These are phyloP conservation scores for Colletotrichum abscissum DNA, from an alignment of 2,329 filamentous ascomycete genomes.

Conservation along the genomic window DNA sequence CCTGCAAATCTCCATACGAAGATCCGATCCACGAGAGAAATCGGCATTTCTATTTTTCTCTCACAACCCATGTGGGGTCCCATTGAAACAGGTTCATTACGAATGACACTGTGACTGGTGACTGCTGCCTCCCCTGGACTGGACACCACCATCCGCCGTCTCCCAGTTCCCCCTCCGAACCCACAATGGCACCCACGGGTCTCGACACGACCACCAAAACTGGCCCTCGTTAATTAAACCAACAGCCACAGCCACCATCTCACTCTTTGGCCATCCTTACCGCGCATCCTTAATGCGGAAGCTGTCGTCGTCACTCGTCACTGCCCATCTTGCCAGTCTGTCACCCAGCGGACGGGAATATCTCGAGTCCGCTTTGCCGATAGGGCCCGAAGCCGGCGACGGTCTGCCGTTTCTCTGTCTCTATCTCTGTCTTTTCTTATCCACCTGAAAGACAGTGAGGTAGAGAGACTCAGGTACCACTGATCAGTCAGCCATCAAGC, in stretches of 20 bases:
- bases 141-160: neutral
- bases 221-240: slow-evolving; percentile 23
- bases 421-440: too few species aligned
- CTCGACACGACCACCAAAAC: neutral
- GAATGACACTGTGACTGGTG: slow-evolving; percentile 26
- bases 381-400: neutral
- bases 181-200: neutral
- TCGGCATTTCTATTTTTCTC: slow-evolving; percentile 34
- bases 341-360: neutral
- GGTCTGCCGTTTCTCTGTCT: neutral
- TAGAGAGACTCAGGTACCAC: neutral
- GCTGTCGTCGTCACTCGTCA: slow-evolving; percentile 18
- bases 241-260: slow-evolving; percentile 22
- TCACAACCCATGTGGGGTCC: slow-evolving; percentile 28
- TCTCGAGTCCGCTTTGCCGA: neutral
- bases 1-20: slow-evolving; percentile 28
- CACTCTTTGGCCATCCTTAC: neutral
- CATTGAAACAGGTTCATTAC: slow-evolving; percentile 35
- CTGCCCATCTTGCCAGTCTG: neutral
- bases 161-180: neutral
- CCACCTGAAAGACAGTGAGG: neutral
- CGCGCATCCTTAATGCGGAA: neutral
- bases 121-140: neutral
- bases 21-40: slow-evolving; percentile 30
- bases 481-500: neutral